These are phyloP conservation scores for Phlyctochytrium planicorne DNA, from an alignment of 192 early-diverging fungal genomes.

Conservation along the genomic window DNA sequence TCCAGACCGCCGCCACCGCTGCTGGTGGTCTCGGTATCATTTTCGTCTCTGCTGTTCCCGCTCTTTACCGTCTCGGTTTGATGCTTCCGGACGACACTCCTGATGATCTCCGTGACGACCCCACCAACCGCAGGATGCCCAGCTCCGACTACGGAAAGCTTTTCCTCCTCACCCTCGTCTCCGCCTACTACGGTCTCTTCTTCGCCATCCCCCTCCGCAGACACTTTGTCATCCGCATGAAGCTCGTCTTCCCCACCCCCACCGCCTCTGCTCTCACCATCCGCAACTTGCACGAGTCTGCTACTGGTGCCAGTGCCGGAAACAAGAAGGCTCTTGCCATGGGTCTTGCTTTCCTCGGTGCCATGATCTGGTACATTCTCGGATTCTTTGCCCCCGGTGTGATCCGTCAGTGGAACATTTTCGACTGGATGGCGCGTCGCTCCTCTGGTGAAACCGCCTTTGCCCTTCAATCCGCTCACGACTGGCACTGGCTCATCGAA, in stretches of 20 bases:
- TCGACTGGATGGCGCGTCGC: constrained; percentile 30
- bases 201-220: constrained; percentile 78
- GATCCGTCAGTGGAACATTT: constrained; percentile 30
- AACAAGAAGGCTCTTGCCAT: constrained; percentile 51
- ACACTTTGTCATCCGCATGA: constrained; percentile 75
- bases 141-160: constrained; percentile 40
- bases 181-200: constrained; percentile 87
- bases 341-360: constrained; percentile 38
- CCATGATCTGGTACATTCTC: constrained; percentile 50
- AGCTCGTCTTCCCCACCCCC: constrained; percentile 80
- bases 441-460: too few relatives aligned
- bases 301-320: constrained; percentile 47
- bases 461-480: background rate
- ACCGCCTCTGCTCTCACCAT: constrained; percentile 78
- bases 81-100: constrained; percentile 43
- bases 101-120: background rate
- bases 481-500: constrained; percentile 39
- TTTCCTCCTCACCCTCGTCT: constrained; percentile 71
- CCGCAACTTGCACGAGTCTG: constrained; percentile 50
- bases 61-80: constrained; percentile 70
- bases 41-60: constrained; percentile 81
- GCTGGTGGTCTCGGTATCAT: constrained; percentile 80
- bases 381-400: constrained; percentile 36
- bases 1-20: constrained; percentile 81
- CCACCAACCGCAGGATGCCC: background rate